Percentiles rank a stretch among this genome's conserved stretches.
Conservation (phyloP, 1,284 basidiomycete species). For the Moesziomyces aphidis region DNA sequence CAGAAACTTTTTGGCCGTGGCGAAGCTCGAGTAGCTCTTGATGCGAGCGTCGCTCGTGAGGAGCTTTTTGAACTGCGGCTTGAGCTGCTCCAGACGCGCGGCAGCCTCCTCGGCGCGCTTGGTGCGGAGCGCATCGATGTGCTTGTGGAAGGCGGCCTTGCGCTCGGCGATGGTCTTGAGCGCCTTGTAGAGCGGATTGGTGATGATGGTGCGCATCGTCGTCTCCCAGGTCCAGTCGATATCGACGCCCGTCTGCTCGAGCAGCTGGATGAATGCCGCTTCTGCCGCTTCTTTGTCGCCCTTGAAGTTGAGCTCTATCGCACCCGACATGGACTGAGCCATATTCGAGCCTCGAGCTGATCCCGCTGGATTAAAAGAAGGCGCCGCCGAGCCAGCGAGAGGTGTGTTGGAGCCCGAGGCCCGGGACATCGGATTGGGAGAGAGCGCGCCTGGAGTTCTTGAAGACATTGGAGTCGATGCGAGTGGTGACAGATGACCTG, state of each 20-base stretch:
- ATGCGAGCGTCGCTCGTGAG: conserved; percentile 28
- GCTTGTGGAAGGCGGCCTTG: conserved; percentile 78
- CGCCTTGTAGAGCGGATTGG: conserved; percentile 95
- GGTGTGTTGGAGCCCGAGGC: conserved; percentile 33
- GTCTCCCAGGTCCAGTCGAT: conserved; percentile 97
- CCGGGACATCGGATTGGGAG: conserved; percentile 7
- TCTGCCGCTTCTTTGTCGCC: conserved; percentile 86
- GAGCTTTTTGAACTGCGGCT: conserved; percentile 43
- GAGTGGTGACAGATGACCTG: conserved; percentile 10
- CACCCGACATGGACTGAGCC: conserved; percentile 27
- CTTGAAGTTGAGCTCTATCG: conserved; percentile 71
- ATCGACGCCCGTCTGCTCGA: conserved; percentile 88
- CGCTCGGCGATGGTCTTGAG: conserved; percentile 93
- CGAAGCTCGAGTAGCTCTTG: conserved; percentile 56
- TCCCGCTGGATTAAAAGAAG: conserved; percentile 1
- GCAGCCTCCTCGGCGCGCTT: conserved; percentile 50
- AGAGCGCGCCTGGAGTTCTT: conserved; percentile 1
- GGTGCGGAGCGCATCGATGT: conserved; percentile 61
- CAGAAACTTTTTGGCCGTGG: conserved; percentile 51
- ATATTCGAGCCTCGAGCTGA: background rate
- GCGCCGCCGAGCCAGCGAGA: conserved; percentile 7
- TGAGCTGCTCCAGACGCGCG: conserved; percentile 44
- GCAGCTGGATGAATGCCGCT: conserved; percentile 88
- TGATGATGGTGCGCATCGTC: conserved; percentile 96
- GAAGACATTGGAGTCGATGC: background rate